phyloP scores from a whole-genome alignment of 208 protist species.

The Trypanosoma caninum region DNA sequence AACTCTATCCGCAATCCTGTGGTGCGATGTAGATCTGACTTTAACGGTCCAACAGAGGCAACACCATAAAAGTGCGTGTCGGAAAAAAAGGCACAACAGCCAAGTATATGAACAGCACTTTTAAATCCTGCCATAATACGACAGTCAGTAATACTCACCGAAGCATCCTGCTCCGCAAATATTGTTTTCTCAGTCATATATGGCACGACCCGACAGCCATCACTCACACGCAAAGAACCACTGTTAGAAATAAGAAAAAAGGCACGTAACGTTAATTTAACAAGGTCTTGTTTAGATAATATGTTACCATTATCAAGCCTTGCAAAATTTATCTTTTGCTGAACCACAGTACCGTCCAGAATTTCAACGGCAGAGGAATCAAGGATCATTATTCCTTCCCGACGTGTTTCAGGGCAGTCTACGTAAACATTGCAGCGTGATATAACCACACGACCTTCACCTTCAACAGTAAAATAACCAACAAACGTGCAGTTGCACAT shows the following conservation, averaged over 20 bases:
- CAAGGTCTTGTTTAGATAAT: not conserved
- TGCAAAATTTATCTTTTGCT: conserved; percentile 6
- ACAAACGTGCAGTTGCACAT: conserved; percentile 60
- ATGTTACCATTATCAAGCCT: conserved; percentile 1
- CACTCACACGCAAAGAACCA: conserved; percentile 35
- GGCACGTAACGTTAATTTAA: conserved; percentile 25
- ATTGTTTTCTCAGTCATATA: conserved; percentile 50
- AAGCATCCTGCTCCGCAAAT: conserved; percentile 67
- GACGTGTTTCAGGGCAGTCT: conserved; percentile 22
- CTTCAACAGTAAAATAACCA: conserved; percentile 46
- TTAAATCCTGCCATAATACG: conserved; percentile 41
- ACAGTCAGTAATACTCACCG: conserved; percentile 50
- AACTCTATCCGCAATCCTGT: conserved; percentile 74
- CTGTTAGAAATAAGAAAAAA: conserved; percentile 71
- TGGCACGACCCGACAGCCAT: conserved; percentile 28
- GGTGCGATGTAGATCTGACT: conserved; percentile 28
- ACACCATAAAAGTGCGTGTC: conserved; percentile 35
- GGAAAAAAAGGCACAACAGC: conserved; percentile 52
- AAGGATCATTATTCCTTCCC: conserved; percentile 58
- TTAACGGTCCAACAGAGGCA: conserved; percentile 3
- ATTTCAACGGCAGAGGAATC: conserved; percentile 57
- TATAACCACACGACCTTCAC: conserved; percentile 33
- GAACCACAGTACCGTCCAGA: conserved; percentile 31
- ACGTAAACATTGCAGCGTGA: conserved; percentile 36
- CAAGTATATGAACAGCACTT: conserved; percentile 58